These are phyloP conservation scores for Colletotrichum navitas DNA, from an alignment of 2,329 filamentous ascomycete species.

Conservation along the genomic window DNA sequence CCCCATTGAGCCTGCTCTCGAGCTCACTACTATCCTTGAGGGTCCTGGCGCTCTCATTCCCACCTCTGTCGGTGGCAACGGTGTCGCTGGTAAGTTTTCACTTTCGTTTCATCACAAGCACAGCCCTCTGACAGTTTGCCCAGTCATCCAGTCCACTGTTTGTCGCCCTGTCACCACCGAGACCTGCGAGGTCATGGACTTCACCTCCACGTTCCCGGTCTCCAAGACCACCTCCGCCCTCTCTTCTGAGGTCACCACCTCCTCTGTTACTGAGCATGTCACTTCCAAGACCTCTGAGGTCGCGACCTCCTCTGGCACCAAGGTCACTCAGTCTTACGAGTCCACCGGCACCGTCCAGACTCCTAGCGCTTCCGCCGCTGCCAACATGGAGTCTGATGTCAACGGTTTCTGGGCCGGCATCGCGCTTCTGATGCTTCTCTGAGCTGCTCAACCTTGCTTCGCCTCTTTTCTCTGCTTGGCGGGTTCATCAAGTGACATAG, in stretches of 20 bases:
- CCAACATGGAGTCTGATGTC: background rate
- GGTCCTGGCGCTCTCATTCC: background rate
- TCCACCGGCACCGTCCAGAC: background rate
- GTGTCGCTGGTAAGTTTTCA: constrained; percentile 1
- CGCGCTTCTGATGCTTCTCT: constrained; percentile 7
- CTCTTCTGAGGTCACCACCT: background rate
- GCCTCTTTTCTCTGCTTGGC: background rate
- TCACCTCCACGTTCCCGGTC: background rate
- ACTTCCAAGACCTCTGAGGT: background rate
- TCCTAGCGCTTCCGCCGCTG: background rate
- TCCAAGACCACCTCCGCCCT: background rate
- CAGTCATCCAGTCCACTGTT: background rate
- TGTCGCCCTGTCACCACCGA: background rate
- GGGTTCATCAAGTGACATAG: background rate
- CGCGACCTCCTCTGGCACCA: background rate
- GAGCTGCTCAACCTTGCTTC: background rate
- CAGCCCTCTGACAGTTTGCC: background rate
- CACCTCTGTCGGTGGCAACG: background rate
- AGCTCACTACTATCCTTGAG: background rate
- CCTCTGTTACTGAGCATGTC: background rate
- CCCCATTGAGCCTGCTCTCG: background rate
- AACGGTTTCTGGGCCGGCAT: constrained; percentile 1
- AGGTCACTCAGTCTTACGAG: background rate
- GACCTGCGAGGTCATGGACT: background rate
- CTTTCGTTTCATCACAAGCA: background rate